phyloP scores from a whole-genome alignment of 192 early-diverging fungal genomes.

The Oehlia diaphana region DNA sequence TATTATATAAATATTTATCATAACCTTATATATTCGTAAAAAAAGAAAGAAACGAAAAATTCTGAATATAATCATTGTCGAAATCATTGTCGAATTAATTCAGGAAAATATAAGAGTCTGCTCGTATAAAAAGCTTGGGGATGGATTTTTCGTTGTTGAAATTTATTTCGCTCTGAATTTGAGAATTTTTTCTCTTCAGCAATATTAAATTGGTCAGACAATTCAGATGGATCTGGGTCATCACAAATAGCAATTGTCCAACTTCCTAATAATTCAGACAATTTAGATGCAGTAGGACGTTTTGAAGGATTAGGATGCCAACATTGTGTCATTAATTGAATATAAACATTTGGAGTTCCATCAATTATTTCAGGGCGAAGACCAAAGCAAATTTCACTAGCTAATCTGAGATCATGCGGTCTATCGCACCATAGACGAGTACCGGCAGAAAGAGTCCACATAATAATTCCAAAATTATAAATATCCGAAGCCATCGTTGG shows the following conservation, averaged over 20 bases:
- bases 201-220: neutral
- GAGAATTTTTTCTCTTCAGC: constrained; percentile 4
- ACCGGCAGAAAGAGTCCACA: constrained; percentile 44
- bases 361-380: constrained; percentile 36
- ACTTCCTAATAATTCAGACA: neutral
- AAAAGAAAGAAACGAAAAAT: too few relatives aligned
- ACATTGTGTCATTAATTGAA: constrained; percentile 37
- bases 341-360: constrained; percentile 36
- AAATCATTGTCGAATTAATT: too few relatives aligned
- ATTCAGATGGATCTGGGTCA: neutral
- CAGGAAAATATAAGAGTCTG: too few relatives aligned
- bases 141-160: neutral
- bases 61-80: too few relatives aligned
- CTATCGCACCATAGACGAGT: constrained; percentile 33
- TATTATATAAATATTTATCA: too few relatives aligned
- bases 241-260: neutral
- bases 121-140: neutral
- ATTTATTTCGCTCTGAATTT: neutral
- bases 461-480: constrained; percentile 45
- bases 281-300: constrained; percentile 1
- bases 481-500: constrained; percentile 29
- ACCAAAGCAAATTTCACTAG: constrained; percentile 35
- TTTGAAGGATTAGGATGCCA: constrained; percentile 37
- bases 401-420: constrained; percentile 28
- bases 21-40: too few relatives aligned